Conservation (phyloP, 73 alveolate genomes). For the Paramecium tetraurelia region DNA sequence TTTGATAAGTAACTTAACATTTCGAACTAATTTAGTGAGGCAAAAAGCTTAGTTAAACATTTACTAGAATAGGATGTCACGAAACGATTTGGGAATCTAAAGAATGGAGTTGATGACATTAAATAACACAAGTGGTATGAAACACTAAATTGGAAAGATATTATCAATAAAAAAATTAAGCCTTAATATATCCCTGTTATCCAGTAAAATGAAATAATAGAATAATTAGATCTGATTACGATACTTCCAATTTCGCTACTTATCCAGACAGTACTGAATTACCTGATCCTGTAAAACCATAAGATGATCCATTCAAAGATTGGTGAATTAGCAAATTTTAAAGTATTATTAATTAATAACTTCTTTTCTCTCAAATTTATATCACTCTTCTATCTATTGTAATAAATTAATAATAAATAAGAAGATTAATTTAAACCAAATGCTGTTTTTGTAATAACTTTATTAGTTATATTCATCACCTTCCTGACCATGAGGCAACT, state of each 20-base stretch:
- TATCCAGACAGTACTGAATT: slow-evolving; percentile 90
- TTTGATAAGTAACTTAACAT: slow-evolving; percentile 66
- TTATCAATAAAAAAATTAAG: slow-evolving; percentile 73
- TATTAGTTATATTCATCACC: neutral
- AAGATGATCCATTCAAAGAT: slow-evolving; percentile 90
- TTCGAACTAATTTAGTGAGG: slow-evolving; percentile 56
- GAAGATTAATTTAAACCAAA: neutral
- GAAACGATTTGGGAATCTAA: slow-evolving; percentile 87
- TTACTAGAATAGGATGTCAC: slow-evolving; percentile 84
- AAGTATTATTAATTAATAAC: neutral
- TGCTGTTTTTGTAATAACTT: neutral
- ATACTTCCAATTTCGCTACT: slow-evolving; percentile 84
- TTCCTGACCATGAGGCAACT: slow-evolving; percentile 42
- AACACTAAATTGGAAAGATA: slow-evolving; percentile 66
- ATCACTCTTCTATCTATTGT: neutral
- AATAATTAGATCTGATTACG: slow-evolving; percentile 67
- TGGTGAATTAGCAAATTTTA: slow-evolving; percentile 67
- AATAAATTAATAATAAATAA: neutral
- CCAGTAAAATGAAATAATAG: neutral
- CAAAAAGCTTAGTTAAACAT: slow-evolving; percentile 82
- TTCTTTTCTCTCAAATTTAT: neutral
- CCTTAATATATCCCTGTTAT: slow-evolving; percentile 88
- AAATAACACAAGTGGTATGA: slow-evolving; percentile 87
- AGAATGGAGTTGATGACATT: slow-evolving; percentile 88
- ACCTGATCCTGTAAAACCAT: slow-evolving; percentile 71